Percentiles rank a stretch among this genome's conserved stretches.
Evolutionary conservation across 2,329 filamentous ascomycete genomes (phyloP).

Genomic region (Cladorrhinum sp.): DNA sequence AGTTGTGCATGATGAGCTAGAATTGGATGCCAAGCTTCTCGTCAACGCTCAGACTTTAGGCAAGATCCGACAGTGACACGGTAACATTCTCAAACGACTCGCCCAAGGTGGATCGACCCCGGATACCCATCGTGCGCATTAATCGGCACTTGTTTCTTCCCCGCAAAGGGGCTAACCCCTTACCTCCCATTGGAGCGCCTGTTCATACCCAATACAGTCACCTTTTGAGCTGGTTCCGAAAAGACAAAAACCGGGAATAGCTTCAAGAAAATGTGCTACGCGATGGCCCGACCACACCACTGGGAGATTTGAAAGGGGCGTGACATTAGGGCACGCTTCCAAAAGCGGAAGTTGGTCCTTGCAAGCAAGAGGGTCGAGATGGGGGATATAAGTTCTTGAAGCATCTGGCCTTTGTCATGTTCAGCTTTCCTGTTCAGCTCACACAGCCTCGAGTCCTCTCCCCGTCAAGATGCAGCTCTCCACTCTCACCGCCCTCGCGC

Average conservation of each 20-base stretch:
- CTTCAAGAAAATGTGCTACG: neutral
- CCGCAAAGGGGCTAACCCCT: neutral
- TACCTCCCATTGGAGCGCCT: neutral
- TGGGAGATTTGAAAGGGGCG: too few species aligned
- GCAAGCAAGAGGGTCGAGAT: too few species aligned
- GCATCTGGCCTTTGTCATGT: too few species aligned
- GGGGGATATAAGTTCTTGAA: too few species aligned
- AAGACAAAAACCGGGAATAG: neutral
- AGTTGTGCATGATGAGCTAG: neutral
- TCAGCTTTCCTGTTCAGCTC: too few species aligned
- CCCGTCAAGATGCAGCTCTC: constrained; percentile 10
- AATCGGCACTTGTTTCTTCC: neutral
- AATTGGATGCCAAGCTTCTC: neutral
- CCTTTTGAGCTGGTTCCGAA: neutral
- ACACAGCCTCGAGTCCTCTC: too few species aligned
- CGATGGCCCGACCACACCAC: neutral
- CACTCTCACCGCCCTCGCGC: constrained; percentile 8
- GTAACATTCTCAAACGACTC: neutral
- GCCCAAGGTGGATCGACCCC: neutral
- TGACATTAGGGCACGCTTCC: too few species aligned
- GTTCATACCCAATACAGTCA: neutral
- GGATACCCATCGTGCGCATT: neutral
- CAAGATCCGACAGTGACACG: neutral
- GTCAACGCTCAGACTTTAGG: neutral
- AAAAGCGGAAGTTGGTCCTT: too few species aligned